Evolutionary conservation across 2,329 filamentous ascomycete species (phyloP).

Genomic region (Fusarium sp.): DNA sequence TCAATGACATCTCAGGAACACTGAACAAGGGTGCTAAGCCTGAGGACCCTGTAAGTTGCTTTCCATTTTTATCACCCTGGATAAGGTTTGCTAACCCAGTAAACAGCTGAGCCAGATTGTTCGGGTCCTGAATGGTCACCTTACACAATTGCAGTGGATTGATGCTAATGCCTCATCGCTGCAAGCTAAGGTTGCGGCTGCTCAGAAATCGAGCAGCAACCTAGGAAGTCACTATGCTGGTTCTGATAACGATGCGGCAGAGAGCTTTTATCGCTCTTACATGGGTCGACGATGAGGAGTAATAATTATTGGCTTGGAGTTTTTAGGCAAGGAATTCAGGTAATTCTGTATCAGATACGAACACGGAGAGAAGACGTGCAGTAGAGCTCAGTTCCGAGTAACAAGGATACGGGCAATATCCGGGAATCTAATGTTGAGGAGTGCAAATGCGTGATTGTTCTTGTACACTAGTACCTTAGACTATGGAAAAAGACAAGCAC

Average conservation of each 20-base stretch:
- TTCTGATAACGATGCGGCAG: conserved; percentile 74
- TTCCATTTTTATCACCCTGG: not conserved
- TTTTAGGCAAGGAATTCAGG: conserved; percentile 35
- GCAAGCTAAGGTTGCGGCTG: conserved; percentile 81
- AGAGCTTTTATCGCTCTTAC: conserved; percentile 92
- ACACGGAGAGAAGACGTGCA: conserved; percentile 5
- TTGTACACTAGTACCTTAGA: conserved; percentile 51
- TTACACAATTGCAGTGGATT: conserved; percentile 92
- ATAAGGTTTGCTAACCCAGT: conserved; percentile 38
- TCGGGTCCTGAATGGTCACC: conserved; percentile 90
- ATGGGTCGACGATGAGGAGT: conserved; percentile 71
- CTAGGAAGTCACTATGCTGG: conserved; percentile 65
- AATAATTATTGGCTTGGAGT: conserved; percentile 38
- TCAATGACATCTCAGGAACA: conserved; percentile 90
- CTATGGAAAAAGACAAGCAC: conserved; percentile 37
- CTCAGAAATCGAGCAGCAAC: conserved; percentile 79
- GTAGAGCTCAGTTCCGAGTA: conserved; percentile 1
- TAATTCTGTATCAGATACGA: conserved; percentile 25
- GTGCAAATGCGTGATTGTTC: conserved; percentile 43
- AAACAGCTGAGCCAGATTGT: conserved; percentile 90
- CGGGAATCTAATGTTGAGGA: conserved; percentile 22
- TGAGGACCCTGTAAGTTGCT: conserved; percentile 78
- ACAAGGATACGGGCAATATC: conserved; percentile 4
- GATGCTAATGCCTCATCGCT: conserved; percentile 83
- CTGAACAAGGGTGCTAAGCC: conserved; percentile 89